phyloP scores from a whole-genome alignment of 257 asterid species.

The Orobanche coerulescens region DNA sequence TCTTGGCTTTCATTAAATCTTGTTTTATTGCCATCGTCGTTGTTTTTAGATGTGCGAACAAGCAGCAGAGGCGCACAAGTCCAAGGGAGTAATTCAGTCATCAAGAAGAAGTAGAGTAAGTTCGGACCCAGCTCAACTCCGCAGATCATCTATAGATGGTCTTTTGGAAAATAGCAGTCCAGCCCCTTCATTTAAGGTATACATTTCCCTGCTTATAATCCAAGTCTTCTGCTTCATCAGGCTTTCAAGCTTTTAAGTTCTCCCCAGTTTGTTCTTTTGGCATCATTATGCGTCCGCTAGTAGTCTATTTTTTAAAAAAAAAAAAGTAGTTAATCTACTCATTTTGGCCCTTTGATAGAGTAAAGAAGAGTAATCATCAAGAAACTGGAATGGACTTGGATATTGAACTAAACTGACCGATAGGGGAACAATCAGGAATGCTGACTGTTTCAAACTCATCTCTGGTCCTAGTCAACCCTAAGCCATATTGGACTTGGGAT shows the following conservation, averaged over 20 bases:
- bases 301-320: not conserved
- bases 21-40: constrained; percentile 7
- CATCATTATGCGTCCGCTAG: not conserved
- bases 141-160: constrained; percentile 87
- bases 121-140: constrained; percentile 63
- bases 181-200: constrained; percentile 55
- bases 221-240: not conserved
- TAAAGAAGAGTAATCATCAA: too few relatives aligned
- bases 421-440: too few relatives aligned
- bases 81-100: constrained; percentile 73
- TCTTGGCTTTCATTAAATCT: constrained; percentile 15
- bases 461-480: too few relatives aligned
- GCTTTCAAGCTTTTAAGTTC: constrained; percentile 9
- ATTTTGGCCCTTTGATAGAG: too few relatives aligned
- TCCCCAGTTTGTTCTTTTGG: not conserved
- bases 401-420: too few relatives aligned
- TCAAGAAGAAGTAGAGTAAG: constrained; percentile 61
- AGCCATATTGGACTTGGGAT: too few relatives aligned
- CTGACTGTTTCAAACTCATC: too few relatives aligned
- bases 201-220: constrained; percentile 2
- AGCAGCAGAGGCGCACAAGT: constrained; percentile 98
- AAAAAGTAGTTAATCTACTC: too few relatives aligned
- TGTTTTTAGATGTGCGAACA: constrained; percentile 83
- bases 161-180: constrained; percentile 54
- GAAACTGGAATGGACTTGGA: too few relatives aligned